Evolutionary conservation across 176 grass and related monocot genomes (phyloP).

Genomic region (Cymbopogon citratus): DNA sequence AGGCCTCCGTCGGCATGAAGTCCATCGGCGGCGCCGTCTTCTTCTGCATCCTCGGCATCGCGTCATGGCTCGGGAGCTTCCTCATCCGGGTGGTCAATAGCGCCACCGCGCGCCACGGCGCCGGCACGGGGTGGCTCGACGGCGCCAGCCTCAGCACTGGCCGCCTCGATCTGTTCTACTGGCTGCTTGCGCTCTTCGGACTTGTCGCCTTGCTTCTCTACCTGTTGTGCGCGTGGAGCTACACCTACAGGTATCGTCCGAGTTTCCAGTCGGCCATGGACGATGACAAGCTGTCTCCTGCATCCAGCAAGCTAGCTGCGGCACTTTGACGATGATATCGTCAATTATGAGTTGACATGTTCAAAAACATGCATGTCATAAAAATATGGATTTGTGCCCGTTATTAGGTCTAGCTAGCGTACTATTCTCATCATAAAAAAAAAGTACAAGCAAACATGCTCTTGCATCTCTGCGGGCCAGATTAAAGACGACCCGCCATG

Average conservation of each 20-base stretch:
- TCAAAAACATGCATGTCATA: not conserved
- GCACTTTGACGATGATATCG: not conserved
- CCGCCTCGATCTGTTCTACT: slow-evolving; percentile 67
- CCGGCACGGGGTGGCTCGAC: slow-evolving; percentile 37
- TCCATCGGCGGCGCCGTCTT: slow-evolving; percentile 57
- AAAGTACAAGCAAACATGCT: too few relatives aligned
- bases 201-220: slow-evolving; percentile 35
- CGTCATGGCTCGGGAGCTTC: slow-evolving; percentile 50
- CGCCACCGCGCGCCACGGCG: not conserved
- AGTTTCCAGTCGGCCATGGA: not conserved
- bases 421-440: too few relatives aligned
- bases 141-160: slow-evolving; percentile 33
- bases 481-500: too few relatives aligned
- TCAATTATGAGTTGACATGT: not conserved
- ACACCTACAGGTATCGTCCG: slow-evolving; percentile 42
- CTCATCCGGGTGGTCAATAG: slow-evolving; percentile 51
- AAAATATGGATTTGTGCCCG: too few relatives aligned
- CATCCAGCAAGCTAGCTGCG: not conserved
- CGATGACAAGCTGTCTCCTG: not conserved
- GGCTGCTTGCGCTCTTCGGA: slow-evolving; percentile 46
- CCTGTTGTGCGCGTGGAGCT: slow-evolving; percentile 31
- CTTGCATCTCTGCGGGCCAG: too few relatives aligned
- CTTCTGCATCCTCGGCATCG: slow-evolving; percentile 53
- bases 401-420: too few relatives aligned
- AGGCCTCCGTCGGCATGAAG: slow-evolving; percentile 59